These are phyloP conservation scores for Ambrosiella beaveri DNA, from an alignment of 2,329 filamentous ascomycete genomes.

Conservation along the genomic window DNA sequence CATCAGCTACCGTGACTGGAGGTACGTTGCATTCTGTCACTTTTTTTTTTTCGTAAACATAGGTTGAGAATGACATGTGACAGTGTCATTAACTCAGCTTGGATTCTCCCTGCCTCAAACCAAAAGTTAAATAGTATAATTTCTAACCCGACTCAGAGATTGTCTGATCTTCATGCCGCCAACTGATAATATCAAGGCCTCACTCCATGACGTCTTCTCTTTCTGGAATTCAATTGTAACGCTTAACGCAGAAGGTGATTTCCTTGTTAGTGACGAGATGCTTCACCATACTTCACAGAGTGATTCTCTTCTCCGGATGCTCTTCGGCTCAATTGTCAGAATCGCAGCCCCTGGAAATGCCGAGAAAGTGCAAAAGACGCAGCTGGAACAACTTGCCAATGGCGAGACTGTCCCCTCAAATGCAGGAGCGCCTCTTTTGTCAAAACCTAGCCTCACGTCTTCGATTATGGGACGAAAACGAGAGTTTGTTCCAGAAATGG, in stretches of 20 bases:
- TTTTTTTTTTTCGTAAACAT: not conserved
- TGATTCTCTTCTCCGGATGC: slow-evolving; percentile 49
- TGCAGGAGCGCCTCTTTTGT: not conserved
- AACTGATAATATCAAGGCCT: slow-evolving; percentile 33
- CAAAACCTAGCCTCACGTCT: not conserved
- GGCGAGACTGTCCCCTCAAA: not conserved
- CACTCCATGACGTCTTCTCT: slow-evolving; percentile 66
- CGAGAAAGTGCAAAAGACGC: slow-evolving; percentile 9
- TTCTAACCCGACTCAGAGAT: slow-evolving; percentile 38
- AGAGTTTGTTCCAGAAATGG: not conserved
- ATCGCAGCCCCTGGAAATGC: slow-evolving; percentile 12
- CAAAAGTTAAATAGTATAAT: not conserved
- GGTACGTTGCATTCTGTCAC: slow-evolving; percentile 35
- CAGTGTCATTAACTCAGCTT: not conserved
- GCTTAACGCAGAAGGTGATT: slow-evolving; percentile 86
- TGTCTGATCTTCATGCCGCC: slow-evolving; percentile 81
- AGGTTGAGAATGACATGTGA: not conserved
- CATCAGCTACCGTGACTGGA: slow-evolving; percentile 90
- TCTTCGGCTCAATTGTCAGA: slow-evolving; percentile 61
- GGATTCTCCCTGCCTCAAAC: not conserved
- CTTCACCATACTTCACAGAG: slow-evolving; percentile 88
- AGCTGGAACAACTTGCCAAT: not conserved
- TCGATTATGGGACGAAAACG: slow-evolving; percentile 3
- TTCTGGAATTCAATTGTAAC: slow-evolving; percentile 84
- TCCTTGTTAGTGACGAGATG: slow-evolving; percentile 75